Evolutionary conservation across 2,329 filamentous ascomycete species (phyloP), one percentile per base, ranked within the genome.

Genomic region (Furcasterigmium furcatum): DNA sequence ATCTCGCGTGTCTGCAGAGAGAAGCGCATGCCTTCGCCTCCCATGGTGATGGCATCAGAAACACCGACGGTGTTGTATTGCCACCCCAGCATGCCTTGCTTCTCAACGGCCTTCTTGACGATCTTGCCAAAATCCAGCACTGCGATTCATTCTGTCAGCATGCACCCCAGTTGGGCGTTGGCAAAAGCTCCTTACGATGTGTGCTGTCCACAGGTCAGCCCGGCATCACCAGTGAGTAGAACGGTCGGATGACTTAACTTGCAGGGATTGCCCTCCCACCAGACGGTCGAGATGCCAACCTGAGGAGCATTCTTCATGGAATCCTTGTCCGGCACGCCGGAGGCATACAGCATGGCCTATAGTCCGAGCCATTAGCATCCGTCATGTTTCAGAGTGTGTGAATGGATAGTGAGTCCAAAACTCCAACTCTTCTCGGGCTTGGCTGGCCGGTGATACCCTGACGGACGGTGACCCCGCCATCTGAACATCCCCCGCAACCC

Each of bases 191-290:
- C 66, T 64, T 55, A 72, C 69, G 59, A 57, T 72, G 68, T 27
- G 66, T 71, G 54, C 69, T 71, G 24, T 8, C n/a, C 5, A 16
- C 30, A 16, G 2, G 21, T 38, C 32, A n/a, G n/a, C n/a, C n/a
- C n/a, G n/a, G n/a, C n/a, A n/a, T n/a, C n/a, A n/a, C 18, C 44
- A 32, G 46, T 44, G 29, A 32, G 29, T 10, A 32, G 10, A 10
- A 32, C 10, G n/a, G n/a, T n/a, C n/a, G n/a, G n/a, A n/a, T n/a
- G n/a, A 77, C 84, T 70, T 67, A 27, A 88, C 85, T 96, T 96
- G 82, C 91, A 96, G 30, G 92, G 89, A 63, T 96, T 96, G 22
- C 92, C 92, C 68, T 96, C 91, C 91, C 91, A 97, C 91, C 91
- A 96, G 5, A 96, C 88, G 5, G 87, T 91, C 8, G 91, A 87